Percentiles rank a stretch among this genome's conserved stretches.
These are phyloP conservation scores for Wickerhamiella infanticola DNA, from an alignment of 1,139 yeast genomes.

Conservation along the genomic window DNA sequence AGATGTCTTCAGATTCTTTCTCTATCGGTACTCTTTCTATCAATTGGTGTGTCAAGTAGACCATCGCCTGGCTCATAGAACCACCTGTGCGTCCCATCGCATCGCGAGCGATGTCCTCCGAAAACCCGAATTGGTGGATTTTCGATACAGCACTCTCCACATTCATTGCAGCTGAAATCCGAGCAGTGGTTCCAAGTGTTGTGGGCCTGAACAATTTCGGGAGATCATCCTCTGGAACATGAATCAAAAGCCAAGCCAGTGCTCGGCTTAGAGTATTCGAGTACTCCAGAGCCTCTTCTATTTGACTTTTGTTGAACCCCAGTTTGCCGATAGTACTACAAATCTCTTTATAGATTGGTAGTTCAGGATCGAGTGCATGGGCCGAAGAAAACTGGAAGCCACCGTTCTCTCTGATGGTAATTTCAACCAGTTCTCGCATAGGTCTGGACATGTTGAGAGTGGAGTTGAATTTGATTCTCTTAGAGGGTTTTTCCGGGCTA, in stretches of 20 bases:
- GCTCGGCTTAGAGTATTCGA: slow-evolving; percentile 34
- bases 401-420: slow-evolving; percentile 18
- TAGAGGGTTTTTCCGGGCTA: background rate
- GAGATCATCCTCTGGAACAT: slow-evolving; percentile 85
- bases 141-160: slow-evolving; percentile 38
- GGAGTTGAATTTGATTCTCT: slow-evolving; percentile 18
- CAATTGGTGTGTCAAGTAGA: slow-evolving; percentile 25
- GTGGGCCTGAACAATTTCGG: slow-evolving; percentile 36
- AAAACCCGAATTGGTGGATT: slow-evolving; percentile 51
- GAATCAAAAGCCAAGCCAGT: slow-evolving; percentile 72
- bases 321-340: slow-evolving; percentile 26
- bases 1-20: slow-evolving; percentile 25
- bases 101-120: slow-evolving; percentile 44
- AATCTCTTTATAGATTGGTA: slow-evolving; percentile 5
- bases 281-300: slow-evolving; percentile 54
- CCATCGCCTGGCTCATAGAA: slow-evolving; percentile 39
- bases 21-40: slow-evolving; percentile 13
- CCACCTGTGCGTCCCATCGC: slow-evolving; percentile 30
- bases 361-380: slow-evolving; percentile 5
- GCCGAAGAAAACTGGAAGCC: slow-evolving; percentile 16
- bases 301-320: slow-evolving; percentile 60
- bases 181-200: slow-evolving; percentile 21
- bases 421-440: slow-evolving; percentile 20
- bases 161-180: slow-evolving; percentile 27
- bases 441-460: slow-evolving; percentile 22